phyloP scores from a whole-genome alignment of 1,284 basidiomycete species.

The Tranzscheliella williamsii region DNA sequence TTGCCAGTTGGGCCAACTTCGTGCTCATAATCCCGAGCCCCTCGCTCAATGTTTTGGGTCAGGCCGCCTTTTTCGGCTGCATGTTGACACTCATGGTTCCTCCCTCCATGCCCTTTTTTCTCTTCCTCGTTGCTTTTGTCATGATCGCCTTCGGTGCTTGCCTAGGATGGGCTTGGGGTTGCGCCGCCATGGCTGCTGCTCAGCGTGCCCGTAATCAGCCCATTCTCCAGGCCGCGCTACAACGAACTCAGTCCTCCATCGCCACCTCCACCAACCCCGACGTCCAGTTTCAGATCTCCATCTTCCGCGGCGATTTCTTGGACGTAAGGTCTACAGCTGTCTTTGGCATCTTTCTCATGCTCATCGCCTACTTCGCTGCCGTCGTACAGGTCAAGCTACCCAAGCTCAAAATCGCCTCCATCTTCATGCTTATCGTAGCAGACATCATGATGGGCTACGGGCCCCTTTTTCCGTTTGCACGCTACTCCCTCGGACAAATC shows the following conservation, averaged over 20 bases:
- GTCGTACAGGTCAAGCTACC: constrained; percentile 69
- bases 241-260: constrained; percentile 62
- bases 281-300: constrained; percentile 52
- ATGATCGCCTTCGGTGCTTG: constrained; percentile 69
- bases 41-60: constrained; percentile 46
- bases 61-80: constrained; percentile 56
- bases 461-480: constrained; percentile 69
- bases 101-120: constrained; percentile 46
- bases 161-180: constrained; percentile 76
- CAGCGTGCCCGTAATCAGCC: constrained; percentile 67
- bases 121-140: constrained; percentile 62
- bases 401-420: constrained; percentile 67
- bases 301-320: constrained; percentile 72
- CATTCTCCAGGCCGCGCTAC: constrained; percentile 65
- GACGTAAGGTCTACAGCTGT: constrained; percentile 68
- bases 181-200: constrained; percentile 72
- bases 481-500: constrained; percentile 68
- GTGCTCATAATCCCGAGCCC: constrained; percentile 50
- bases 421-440: constrained; percentile 59
- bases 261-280: constrained; percentile 54
- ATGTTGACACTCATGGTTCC: constrained; percentile 56
- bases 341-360: constrained; percentile 73
- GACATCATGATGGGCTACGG: constrained; percentile 60
- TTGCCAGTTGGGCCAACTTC: constrained; percentile 51
- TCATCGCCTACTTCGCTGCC: constrained; percentile 70